Evolutionary conservation across 192 early-diverging fungal genomes (phyloP), one percentile per base, ranked within the genome.

Genomic region (Linderina pennispora): DNA sequence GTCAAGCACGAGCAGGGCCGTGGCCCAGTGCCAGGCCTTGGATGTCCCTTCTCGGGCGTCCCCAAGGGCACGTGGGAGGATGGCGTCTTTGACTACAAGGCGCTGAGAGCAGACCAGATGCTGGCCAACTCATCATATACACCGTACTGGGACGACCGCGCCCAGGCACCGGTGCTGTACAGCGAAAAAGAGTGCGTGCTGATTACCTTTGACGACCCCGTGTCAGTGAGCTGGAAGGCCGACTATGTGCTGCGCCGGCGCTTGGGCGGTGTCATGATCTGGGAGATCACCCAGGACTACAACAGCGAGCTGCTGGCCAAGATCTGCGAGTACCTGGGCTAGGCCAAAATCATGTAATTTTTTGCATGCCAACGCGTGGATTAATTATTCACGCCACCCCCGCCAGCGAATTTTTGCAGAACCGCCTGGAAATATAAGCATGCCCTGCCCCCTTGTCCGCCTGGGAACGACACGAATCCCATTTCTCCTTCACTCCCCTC

Each of bases 71-170:
- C 81, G 4, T 94, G 91, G 90, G 96, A 98, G 60, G 61, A 83
- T 34, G 96, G 96, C 2, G 79, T 89, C 22, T 87, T 85, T 58
- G 96, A 98, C 59, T 95, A 89, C 69, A 92, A 91, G 63, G 45
- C 71, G 11, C 62, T 98, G 49, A 53, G 62, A 13, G 28, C 38
- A 32, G 39, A 26, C 17, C 65, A 73, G 32, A 24, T 77, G 50
- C 39, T 16, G 31, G 86, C 85, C 9, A 47, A 60, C 7, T 65
- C 78, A 5, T 79, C 78, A 16, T 82, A 86, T 19, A 45, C 53
- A 2, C 80, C 87, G 37, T 75, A 85, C 45, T 91, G 86, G 82
- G 92, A 97, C 49, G 79, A 78, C 2, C 51, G 77, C 9, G 75
- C 81, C 20, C 75, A 84, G 41, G 90, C 92, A 1, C 77, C 85